These are phyloP conservation scores for Melastoma candidum DNA, from an alignment of 441 rosid genomes.

Conservation along the genomic window DNA sequence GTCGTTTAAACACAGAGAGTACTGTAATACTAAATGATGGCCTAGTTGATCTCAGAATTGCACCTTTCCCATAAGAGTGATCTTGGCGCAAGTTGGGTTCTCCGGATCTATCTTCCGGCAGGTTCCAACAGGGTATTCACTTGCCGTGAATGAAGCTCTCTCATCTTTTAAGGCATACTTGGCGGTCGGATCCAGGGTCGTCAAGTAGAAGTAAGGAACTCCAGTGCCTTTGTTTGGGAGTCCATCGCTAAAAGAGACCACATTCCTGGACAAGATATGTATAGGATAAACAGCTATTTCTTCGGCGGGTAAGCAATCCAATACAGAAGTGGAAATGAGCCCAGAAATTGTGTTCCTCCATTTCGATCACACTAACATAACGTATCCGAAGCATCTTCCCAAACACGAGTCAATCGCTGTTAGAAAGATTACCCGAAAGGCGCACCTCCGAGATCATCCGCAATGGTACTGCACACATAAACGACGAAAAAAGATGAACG, in stretches of 20 bases:
- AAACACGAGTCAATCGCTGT: background rate
- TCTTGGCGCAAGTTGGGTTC: conserved; percentile 78
- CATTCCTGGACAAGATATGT: conserved; percentile 43
- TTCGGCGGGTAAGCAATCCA: background rate
- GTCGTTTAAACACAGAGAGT: no score
- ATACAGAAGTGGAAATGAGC: background rate
- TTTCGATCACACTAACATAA: no score
- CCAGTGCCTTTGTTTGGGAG: conserved; percentile 51
- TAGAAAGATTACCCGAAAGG: conserved; percentile 62
- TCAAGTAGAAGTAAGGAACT: conserved; percentile 83
- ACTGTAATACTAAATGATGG: no score
- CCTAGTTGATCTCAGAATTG: background rate
- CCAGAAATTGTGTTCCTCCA: background rate
- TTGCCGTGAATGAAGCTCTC: conserved; percentile 62
- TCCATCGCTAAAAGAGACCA: conserved; percentile 91
- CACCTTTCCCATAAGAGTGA: conserved; percentile 88
- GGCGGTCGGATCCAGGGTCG: conserved; percentile 87
- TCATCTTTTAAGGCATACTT: conserved; percentile 59
- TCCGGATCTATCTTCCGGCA: conserved; percentile 80
- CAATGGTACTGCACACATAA: conserved; percentile 50
- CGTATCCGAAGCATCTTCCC: no score
- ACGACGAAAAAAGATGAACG: conserved; percentile 11
- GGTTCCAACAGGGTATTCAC: conserved; percentile 84
- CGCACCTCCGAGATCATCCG: conserved; percentile 66
- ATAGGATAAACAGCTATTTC: background rate